Conservation (phyloP, 140 eudicot species). For the Erigeron philadelphicus region DNA sequence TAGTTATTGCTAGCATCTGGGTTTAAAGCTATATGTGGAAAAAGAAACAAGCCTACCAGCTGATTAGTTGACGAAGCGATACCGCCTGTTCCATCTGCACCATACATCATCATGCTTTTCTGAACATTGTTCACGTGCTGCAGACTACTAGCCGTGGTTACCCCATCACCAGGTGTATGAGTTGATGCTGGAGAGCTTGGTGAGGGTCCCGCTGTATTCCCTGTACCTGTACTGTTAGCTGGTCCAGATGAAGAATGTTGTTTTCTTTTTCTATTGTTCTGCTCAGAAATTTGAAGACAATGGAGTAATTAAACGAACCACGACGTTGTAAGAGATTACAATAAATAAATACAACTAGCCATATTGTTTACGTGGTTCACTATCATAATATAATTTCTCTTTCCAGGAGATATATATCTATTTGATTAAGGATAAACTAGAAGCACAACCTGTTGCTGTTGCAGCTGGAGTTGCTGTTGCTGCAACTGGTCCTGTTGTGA, state of each 20-base stretch:
- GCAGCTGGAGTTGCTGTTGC: conserved; percentile 47
- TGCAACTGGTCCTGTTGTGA: conserved; percentile 82
- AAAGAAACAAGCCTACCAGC: conserved; percentile 47
- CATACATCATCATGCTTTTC: conserved; percentile 86
- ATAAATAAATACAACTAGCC: background rate
- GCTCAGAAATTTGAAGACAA: conserved; percentile 23
- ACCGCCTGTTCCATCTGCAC: conserved; percentile 73
- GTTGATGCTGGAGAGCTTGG: conserved; percentile 95
- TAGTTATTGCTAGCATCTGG: background rate
- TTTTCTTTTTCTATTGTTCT: conserved; percentile 88
- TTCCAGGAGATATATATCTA: conserved; percentile 13
- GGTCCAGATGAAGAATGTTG: conserved; percentile 97
- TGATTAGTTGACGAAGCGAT: conserved; percentile 89
- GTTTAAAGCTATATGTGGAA: conserved; percentile 12
- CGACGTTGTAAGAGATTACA: background rate
- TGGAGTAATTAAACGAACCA: conserved; percentile 1
- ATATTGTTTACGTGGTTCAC: background rate
- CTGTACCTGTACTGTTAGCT: conserved; percentile 96
- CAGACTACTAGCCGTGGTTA: conserved; percentile 61
- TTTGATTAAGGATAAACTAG: conserved; percentile 4
- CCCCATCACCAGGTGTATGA: conserved; percentile 94
- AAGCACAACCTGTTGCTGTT: conserved; percentile 56
- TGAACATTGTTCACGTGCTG: conserved; percentile 76
- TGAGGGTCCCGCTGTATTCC: conserved; percentile 92
- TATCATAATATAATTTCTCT: background rate